A percentile compares a stretch with the other conserved stretches of the same genome.
These are phyloP conservation scores for Bremia lactucae DNA, from an alignment of 352 stramenopile species.

Conservation along the genomic window DNA sequence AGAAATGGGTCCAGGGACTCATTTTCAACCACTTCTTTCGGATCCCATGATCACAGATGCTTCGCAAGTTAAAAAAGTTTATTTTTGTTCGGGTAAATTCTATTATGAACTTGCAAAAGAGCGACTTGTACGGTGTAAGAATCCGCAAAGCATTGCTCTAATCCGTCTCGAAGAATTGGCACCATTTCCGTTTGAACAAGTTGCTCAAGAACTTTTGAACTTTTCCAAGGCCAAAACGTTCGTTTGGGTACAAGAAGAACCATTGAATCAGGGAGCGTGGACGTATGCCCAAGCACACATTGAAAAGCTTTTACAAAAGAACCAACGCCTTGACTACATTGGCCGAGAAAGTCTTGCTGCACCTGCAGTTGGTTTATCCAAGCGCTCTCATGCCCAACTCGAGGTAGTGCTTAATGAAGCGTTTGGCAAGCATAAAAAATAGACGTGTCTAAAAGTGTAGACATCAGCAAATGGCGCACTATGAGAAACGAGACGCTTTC, in stretches of 20 bases:
- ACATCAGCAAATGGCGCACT: no score
- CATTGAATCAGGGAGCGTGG: constrained; percentile 74
- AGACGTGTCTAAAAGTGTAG: no score
- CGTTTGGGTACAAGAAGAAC: constrained; percentile 77
- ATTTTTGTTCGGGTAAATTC: constrained; percentile 79
- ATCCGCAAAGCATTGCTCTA: constrained; percentile 46
- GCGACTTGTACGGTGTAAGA: constrained; percentile 31
- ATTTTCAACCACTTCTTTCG: constrained; percentile 57
- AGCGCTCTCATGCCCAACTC: constrained; percentile 51
- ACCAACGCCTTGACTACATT: constrained; percentile 52
- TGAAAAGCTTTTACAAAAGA: constrained; percentile 58
- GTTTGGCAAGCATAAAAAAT: constrained; percentile 31
- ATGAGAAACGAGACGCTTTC: no score
- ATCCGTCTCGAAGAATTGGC: constrained; percentile 73
- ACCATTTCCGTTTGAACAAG: constrained; percentile 74
- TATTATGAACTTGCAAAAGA: constrained; percentile 80
- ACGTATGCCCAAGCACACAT: constrained; percentile 56
- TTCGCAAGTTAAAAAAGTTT: constrained; percentile 49
- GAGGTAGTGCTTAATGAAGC: constrained; percentile 55
- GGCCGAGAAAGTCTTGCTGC: constrained; percentile 61
- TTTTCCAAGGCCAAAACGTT: constrained; percentile 60
- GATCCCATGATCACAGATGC: constrained; percentile 38
- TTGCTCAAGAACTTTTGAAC: constrained; percentile 38
- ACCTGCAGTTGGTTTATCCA: constrained; percentile 60
- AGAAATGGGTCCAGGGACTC: constrained; percentile 44